These are phyloP conservation scores for Aspergillus viridinutans DNA, from an alignment of 2,329 filamentous ascomycete genomes.

Conservation along the genomic window DNA sequence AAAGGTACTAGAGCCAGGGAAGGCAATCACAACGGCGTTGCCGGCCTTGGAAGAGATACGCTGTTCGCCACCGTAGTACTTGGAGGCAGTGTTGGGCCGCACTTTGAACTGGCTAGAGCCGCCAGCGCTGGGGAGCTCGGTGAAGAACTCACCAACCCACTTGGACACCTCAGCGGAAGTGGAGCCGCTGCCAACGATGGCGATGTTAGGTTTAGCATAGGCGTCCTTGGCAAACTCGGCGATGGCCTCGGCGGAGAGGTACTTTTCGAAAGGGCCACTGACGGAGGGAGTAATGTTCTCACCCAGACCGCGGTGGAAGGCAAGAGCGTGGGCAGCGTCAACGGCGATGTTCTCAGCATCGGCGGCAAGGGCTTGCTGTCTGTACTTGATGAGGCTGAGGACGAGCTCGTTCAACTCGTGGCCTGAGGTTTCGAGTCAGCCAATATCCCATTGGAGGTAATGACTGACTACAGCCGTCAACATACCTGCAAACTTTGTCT, in stretches of 20 bases:
- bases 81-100: slow-evolving; percentile 62
- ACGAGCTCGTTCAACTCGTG: slow-evolving; percentile 91
- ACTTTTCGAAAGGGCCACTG: slow-evolving; percentile 69
- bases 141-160: slow-evolving; percentile 94
- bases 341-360: slow-evolving; percentile 67
- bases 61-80: slow-evolving; percentile 95
- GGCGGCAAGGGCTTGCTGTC: slow-evolving; percentile 68
- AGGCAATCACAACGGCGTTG: slow-evolving; percentile 84
- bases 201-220: slow-evolving; percentile 87
- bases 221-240: slow-evolving; percentile 71
- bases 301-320: slow-evolving; percentile 92
- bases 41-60: slow-evolving; percentile 71
- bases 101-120: slow-evolving; percentile 49
- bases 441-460: slow-evolving; percentile 4
- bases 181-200: slow-evolving; percentile 84
- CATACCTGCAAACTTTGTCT: slow-evolving; percentile 76
- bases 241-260: slow-evolving; percentile 72
- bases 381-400: slow-evolving; percentile 67
- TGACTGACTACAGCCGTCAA: slow-evolving; percentile 5
- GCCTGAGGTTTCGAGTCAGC: slow-evolving; percentile 49
- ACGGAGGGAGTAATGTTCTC: slow-evolving; percentile 69
- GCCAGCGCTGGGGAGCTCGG: slow-evolving; percentile 55
- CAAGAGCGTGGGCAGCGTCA: slow-evolving; percentile 78
- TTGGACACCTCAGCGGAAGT: slow-evolving; percentile 71
- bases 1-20: slow-evolving; percentile 80